Evolutionary conservation across 768 basidiomycete species (phyloP), one percentile per base, ranked within the genome.

Genomic region (Cubamyces lactineus): DNA sequence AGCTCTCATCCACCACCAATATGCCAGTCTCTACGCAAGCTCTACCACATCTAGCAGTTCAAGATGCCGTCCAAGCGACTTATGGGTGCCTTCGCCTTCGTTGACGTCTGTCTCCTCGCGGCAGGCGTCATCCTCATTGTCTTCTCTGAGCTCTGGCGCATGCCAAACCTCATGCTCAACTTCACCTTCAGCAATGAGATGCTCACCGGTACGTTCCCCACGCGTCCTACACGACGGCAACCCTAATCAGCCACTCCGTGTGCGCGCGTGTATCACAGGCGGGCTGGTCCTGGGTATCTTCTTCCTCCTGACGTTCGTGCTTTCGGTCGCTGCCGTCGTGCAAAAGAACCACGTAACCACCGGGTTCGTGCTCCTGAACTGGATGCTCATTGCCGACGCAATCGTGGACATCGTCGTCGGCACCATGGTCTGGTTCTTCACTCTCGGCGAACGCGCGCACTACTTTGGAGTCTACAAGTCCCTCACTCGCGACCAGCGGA

Each of bases 391-490:
- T 39, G 58, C 80, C 42, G 87, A 94, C 68, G 82, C 81, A 8
- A 66, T 89, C 46, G 79, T 80, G 24, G 81, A 89, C 43, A 74
- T 88, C 51, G 68, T 86, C 54, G 75, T 92, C 26, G 93, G 91
- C 62, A 83, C 87, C 21, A 82, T 84, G 66, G 77, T 96, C 53
- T 96, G 94, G 94, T 85, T 89, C 75, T 91, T 77, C 71, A 92
- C 93, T 5, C 79, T 96, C 17, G 74, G 81, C 57, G 88, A 93
- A 71, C 84, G 88, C 26, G 74, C 76, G 46, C 85, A 91, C 67
- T 96, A 87, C 75, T 82, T 85, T 63, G 62, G 62, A 0, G 74
- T 84, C 24, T 96, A 87, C 82, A 62, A 77, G 13, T 73, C 73
- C 52, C 79, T 81, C 61, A 75, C 80, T 30, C 62, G 76, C 26